Conservation (phyloP, 2,329 filamentous ascomycete genomes). For the Arthrinium puccinioides region DNA sequence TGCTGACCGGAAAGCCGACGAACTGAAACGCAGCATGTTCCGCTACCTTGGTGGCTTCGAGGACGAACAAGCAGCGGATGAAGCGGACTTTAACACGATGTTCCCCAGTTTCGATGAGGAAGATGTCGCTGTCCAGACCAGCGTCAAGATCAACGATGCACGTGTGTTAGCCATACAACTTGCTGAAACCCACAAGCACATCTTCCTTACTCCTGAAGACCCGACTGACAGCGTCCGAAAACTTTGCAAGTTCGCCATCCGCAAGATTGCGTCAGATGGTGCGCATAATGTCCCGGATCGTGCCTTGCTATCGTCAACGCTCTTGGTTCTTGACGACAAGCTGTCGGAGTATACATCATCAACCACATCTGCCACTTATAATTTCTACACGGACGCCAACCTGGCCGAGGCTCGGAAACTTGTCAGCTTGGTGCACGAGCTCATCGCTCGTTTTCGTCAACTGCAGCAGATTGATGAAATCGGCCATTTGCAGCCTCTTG, state of each 20-base stretch:
- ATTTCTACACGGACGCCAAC: constrained; percentile 85
- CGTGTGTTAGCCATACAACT: constrained; percentile 50
- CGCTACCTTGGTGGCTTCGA: constrained; percentile 73
- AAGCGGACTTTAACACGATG: constrained; percentile 68
- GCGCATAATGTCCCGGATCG: constrained; percentile 34
- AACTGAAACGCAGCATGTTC: constrained; percentile 70
- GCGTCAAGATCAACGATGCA: constrained; percentile 34
- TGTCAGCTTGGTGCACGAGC: constrained; percentile 59
- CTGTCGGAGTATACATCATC: constrained; percentile 36
- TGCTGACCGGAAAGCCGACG: constrained; percentile 67
- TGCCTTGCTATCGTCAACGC: constrained; percentile 56
- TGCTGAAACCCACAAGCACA: constrained; percentile 49
- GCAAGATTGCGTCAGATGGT: constrained; percentile 24
- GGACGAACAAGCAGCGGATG: constrained; percentile 66
- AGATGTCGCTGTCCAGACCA: constrained; percentile 15
- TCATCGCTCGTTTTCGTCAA: constrained; percentile 65
- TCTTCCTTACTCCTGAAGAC: constrained; percentile 38
- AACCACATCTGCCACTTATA: constrained; percentile 49
- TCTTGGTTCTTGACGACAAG: constrained; percentile 59
- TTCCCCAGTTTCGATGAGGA: constrained; percentile 72
- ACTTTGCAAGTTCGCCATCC: constrained; percentile 36
- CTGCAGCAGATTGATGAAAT: constrained; percentile 62
- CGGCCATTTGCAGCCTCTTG: constrained; percentile 65
- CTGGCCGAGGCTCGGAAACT: constrained; percentile 68
- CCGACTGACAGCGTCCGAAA: constrained; percentile 33